Percentiles rank a stretch among this genome's conserved stretches.
phyloP scores from a whole-genome alignment of 2,329 filamentous ascomycete genomes.

The Didymella pinodella region DNA sequence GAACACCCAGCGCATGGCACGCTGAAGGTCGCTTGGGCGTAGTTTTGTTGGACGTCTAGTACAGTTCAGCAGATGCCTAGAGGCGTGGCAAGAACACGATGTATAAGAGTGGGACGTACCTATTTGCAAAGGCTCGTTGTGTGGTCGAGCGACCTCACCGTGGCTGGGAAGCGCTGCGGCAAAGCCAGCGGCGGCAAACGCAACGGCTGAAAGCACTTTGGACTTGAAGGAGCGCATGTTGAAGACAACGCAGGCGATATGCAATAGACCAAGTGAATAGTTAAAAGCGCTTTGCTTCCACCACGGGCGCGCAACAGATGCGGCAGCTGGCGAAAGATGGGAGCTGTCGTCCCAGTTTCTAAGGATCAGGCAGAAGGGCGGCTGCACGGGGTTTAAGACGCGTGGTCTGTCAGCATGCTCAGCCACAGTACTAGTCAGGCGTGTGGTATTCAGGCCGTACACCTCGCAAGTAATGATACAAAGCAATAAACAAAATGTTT shows the following conservation, averaged over 20 bases:
- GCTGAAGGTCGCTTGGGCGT: conserved; percentile 54
- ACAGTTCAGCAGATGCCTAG: conserved; percentile 45
- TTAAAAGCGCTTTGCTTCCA: conserved; percentile 19
- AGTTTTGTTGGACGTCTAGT: conserved; percentile 45
- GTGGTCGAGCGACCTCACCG: conserved; percentile 27
- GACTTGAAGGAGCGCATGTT: conserved; percentile 46
- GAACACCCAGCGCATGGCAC: conserved; percentile 54
- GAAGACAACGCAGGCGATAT: conserved; percentile 11
- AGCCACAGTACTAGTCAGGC: conserved; percentile 28
- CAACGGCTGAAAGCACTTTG: conserved; percentile 42
- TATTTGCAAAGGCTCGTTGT: conserved; percentile 38
- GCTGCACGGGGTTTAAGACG: conserved; percentile 19
- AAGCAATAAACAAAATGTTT: conserved; percentile 1
- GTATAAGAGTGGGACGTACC: conserved; percentile 42
- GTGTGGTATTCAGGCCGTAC: conserved; percentile 1
- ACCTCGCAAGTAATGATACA: background rate
- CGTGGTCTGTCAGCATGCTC: conserved; percentile 24
- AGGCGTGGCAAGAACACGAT: conserved; percentile 31
- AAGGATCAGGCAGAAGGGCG: conserved; percentile 25
- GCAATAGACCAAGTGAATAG: conserved; percentile 16
- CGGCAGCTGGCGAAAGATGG: conserved; percentile 8
- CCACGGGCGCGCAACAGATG: conserved; percentile 17
- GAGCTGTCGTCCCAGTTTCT: conserved; percentile 14
- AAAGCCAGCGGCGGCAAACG: conserved; percentile 39
- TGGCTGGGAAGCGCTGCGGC: conserved; percentile 38